These are phyloP conservation scores for Suillus clintonianus DNA, from an alignment of 768 basidiomycete genomes.

Conservation along the genomic window DNA sequence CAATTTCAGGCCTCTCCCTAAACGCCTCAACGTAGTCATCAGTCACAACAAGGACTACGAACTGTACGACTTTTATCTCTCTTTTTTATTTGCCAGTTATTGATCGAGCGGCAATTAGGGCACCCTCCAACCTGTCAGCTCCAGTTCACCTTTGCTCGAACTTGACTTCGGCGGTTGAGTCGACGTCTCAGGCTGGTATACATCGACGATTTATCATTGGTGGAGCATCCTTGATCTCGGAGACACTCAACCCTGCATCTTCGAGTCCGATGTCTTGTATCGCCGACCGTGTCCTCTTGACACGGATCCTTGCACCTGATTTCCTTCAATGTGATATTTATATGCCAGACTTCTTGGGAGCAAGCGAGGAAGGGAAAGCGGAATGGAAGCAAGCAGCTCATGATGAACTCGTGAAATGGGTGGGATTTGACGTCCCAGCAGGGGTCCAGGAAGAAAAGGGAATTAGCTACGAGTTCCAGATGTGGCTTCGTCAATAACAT, in stretches of 20 bases:
- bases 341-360: conserved; percentile 70
- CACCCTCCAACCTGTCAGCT: conserved; percentile 10
- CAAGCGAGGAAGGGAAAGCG: conserved; percentile 17
- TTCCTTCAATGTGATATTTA: conserved; percentile 87
- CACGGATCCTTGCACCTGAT: conserved; percentile 72
- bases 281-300: conserved; percentile 85
- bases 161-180: conserved; percentile 19
- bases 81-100: neutral
- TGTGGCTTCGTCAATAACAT: conserved; percentile 71
- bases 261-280: conserved; percentile 35
- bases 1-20: conserved; percentile 78
- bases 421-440: conserved; percentile 67
- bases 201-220: conserved; percentile 86
- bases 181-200: conserved; percentile 25
- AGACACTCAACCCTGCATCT: conserved; percentile 49
- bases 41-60: conserved; percentile 60
- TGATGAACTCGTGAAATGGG: conserved; percentile 71
- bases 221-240: conserved; percentile 82
- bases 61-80: conserved; percentile 47
- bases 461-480: conserved; percentile 88
- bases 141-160: conserved; percentile 32
- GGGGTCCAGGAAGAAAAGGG: conserved; percentile 84
- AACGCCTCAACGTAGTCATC: conserved; percentile 77
- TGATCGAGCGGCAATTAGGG: conserved; percentile 16
- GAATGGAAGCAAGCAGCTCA: conserved; percentile 64